Evolutionary conservation across 306 rosid genomes (phyloP).

Genomic region (Prunus fruticosa): DNA sequence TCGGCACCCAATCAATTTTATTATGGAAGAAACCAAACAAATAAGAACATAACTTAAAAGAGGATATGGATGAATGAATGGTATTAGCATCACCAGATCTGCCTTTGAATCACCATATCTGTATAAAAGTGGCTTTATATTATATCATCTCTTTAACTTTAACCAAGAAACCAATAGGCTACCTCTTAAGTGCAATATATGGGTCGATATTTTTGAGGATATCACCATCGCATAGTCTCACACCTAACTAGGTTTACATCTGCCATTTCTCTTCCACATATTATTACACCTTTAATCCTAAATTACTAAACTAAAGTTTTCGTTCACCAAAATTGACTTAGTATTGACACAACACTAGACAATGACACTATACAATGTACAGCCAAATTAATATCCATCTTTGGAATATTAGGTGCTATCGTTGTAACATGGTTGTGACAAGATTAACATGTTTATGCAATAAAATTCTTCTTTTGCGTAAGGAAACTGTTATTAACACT

Average conservation of each 20-base stretch:
- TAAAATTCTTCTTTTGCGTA: too few relatives aligned
- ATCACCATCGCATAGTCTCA: background rate
- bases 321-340: too few relatives aligned
- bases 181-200: slow-evolving; percentile 10
- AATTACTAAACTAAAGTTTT: too few relatives aligned
- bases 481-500: too few relatives aligned
- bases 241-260: background rate
- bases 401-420: too few relatives aligned
- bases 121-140: slow-evolving; percentile 9
- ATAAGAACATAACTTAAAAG: background rate
- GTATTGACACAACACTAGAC: too few relatives aligned
- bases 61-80: slow-evolving; percentile 5
- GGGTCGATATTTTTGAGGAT: background rate
- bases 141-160: slow-evolving; percentile 3
- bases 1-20: too few relatives aligned
- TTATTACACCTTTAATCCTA: background rate
- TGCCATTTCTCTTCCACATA: background rate
- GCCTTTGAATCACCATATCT: slow-evolving; percentile 16
- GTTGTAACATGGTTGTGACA: too few relatives aligned
- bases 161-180: slow-evolving; percentile 2
- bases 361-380: too few relatives aligned
- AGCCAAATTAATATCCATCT: too few relatives aligned
- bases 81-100: slow-evolving; percentile 10
- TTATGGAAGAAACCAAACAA: background rate
- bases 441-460: too few relatives aligned